A percentile compares a stretch with the other conserved stretches of the same genome.
These are phyloP conservation scores for Nakazawaea laoshanensis DNA, from an alignment of 805 yeast species.

Conservation along the genomic window DNA sequence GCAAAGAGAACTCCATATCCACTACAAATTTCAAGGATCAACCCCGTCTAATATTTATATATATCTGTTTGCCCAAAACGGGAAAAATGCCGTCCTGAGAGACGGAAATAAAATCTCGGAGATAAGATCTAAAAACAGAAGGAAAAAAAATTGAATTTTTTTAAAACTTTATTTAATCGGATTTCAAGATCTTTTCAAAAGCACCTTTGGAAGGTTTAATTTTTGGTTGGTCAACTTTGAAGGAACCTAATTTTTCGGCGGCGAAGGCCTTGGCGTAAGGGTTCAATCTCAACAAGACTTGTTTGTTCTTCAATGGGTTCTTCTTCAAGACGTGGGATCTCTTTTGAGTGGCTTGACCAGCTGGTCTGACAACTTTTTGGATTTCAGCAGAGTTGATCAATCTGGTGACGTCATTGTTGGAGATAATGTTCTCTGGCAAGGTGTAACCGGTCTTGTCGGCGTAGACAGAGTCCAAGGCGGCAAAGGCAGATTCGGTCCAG, in stretches of 20 bases:
- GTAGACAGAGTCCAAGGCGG: conserved; percentile 94
- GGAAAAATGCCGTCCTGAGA: too few species aligned
- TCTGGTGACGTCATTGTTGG: conserved; percentile 95
- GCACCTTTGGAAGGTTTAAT: conserved; percentile 65
- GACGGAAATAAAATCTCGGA: too few species aligned
- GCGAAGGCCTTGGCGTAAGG: conserved; percentile 98
- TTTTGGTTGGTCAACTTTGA: conserved; percentile 58
- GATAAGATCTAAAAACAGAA: too few species aligned
- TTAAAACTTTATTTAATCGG: conserved; percentile 33
- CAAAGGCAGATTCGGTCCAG: conserved; percentile 99
- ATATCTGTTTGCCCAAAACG: too few species aligned
- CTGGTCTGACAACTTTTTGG: conserved; percentile 94
- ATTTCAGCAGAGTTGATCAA: conserved; percentile 98
- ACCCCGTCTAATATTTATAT: too few species aligned
- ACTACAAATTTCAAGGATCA: too few species aligned
- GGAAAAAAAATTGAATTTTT: not conserved
- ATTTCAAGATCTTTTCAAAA: conserved; percentile 60
- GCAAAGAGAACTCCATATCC: too few species aligned
- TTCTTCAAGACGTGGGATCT: conserved; percentile 94
- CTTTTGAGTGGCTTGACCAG: conserved; percentile 91
- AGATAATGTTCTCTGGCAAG: conserved; percentile 88
- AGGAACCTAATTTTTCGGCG: conserved; percentile 83
- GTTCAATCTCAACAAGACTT: conserved; percentile 95
- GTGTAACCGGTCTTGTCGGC: conserved; percentile 84
- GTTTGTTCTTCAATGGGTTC: conserved; percentile 99